phyloP scores from a whole-genome alignment of 2,329 filamentous ascomycete species.

The Diplodia mutila region DNA sequence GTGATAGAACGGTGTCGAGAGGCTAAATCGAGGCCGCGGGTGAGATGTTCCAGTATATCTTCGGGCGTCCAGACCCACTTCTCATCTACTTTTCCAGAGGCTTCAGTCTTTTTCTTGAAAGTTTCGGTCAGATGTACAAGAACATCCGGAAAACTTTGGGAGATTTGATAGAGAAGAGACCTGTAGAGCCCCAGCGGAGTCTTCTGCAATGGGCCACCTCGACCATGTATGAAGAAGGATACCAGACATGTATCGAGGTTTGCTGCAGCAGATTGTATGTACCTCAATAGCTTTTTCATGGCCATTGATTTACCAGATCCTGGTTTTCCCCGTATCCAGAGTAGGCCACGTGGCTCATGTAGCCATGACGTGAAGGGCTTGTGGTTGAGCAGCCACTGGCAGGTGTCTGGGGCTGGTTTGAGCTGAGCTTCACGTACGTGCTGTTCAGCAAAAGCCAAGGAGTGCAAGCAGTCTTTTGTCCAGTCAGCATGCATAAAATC shows the following conservation, averaged over 20 bases:
- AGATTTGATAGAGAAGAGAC: not conserved
- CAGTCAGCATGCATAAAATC: not conserved
- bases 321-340: not conserved
- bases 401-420: not conserved
- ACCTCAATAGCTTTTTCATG: not conserved
- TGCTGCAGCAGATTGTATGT: no score
- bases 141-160: not conserved
- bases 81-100: not conserved
- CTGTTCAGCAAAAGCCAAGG: not conserved
- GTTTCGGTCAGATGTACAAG: not conserved
- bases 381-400: not conserved
- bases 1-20: not conserved
- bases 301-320: not conserved
- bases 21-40: not conserved
- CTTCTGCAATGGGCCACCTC: not conserved
- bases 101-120: not conserved
- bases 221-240: not conserved
- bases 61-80: not conserved
- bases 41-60: not conserved
- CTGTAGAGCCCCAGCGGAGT: not conserved
- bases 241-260: not conserved
- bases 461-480: not conserved
- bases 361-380: not conserved
- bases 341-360: not conserved
- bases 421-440: not conserved